phyloP scores from a whole-genome alignment of 2,329 filamentous ascomycete species.

The Fusarium succisae region DNA sequence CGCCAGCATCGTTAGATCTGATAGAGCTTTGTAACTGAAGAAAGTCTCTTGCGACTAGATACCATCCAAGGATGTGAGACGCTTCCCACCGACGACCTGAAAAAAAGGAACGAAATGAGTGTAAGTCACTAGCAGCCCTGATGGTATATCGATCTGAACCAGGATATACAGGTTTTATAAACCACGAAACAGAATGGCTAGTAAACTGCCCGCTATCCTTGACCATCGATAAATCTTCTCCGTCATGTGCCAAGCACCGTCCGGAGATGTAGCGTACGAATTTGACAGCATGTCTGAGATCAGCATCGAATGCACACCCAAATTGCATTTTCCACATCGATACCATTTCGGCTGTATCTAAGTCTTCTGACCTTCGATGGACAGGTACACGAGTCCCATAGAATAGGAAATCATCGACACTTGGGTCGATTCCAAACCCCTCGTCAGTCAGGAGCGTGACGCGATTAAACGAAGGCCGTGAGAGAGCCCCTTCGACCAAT shows the following conservation, averaged over 20 bases:
- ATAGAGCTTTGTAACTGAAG: not conserved
- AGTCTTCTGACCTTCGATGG: not conserved
- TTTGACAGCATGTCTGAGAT: not conserved
- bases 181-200: not conserved
- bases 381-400: not conserved
- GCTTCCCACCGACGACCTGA: fast-evolving
- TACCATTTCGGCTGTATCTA: fast-evolving
- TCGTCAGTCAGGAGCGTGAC: not conserved
- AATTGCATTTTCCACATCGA: not conserved
- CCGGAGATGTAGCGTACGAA: fast-evolving
- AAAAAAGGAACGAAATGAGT: not conserved
- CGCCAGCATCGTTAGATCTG: not conserved
- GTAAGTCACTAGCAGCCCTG: not conserved
- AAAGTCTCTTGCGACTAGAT: not conserved
- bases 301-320: fast-evolving
- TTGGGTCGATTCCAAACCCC: not conserved
- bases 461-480: fast-evolving
- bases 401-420: no score
- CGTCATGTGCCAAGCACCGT: not conserved
- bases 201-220: not conserved
- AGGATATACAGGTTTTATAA: not conserved
- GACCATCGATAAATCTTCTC: fast-evolving
- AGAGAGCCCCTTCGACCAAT: fast-evolving
- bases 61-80: fast-evolving
- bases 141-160: not conserved